Evolutionary conservation across 495 filamentous ascomycete genomes (phyloP).

Genomic region (Staphylotrichum tortipilum): DNA sequence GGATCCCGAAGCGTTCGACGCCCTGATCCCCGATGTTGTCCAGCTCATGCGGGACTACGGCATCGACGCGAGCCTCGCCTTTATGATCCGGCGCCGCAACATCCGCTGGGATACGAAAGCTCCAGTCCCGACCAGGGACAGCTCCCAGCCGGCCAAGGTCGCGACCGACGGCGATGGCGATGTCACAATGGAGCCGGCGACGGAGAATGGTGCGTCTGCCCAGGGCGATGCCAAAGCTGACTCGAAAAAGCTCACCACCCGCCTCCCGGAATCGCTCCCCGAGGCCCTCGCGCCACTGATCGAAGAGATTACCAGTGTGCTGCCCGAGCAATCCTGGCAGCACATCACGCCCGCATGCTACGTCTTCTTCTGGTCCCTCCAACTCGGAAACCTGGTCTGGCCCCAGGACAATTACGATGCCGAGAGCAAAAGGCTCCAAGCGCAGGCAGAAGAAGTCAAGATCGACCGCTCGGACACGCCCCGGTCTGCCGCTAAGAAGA

Average conservation of each 20-base stretch:
- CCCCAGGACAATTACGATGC: slow-evolving; percentile 64
- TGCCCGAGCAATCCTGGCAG: slow-evolving; percentile 58
- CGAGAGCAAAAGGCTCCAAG: slow-evolving; percentile 56
- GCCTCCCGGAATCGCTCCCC: slow-evolving; percentile 49
- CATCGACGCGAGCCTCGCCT: slow-evolving; percentile 74
- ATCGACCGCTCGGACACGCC: slow-evolving; percentile 66
- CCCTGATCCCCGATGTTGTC: slow-evolving; percentile 65
- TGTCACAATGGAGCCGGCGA: slow-evolving; percentile 26
- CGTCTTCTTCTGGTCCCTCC: slow-evolving; percentile 87
- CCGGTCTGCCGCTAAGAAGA: slow-evolving; percentile 50
- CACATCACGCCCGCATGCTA: slow-evolving; percentile 69
- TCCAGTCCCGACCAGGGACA: slow-evolving; percentile 15
- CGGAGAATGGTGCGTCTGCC: slow-evolving; percentile 12
- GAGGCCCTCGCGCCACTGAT: slow-evolving; percentile 72
- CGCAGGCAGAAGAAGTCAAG: slow-evolving; percentile 50
- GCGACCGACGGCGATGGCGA: slow-evolving; percentile 35
- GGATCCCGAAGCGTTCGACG: slow-evolving; percentile 67
- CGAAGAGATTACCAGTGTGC: slow-evolving; percentile 49
- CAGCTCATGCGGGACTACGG: slow-evolving; percentile 70
- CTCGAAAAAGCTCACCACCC: slow-evolving; percentile 9
- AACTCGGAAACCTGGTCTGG: slow-evolving; percentile 68
- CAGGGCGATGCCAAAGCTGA: slow-evolving; percentile 5
- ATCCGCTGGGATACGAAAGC: slow-evolving; percentile 41
- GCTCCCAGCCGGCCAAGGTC: slow-evolving; percentile 12
- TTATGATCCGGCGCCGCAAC: slow-evolving; percentile 71